A percentile compares a stretch with the other conserved stretches of the same genome.
Conservation (phyloP, 129 eudicot genomes). For the Lonicera japonica region DNA sequence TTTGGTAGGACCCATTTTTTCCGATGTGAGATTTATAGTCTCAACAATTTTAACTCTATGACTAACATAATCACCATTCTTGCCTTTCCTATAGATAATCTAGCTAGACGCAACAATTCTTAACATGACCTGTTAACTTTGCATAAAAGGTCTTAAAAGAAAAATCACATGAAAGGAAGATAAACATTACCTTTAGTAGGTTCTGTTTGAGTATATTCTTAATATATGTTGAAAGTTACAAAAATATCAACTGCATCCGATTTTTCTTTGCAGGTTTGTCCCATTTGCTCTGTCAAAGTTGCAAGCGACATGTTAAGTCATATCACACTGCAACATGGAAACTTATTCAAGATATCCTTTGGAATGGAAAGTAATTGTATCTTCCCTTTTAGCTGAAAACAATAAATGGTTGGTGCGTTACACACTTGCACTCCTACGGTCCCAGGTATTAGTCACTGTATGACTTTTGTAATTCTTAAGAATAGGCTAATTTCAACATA, state of each 20-base stretch:
- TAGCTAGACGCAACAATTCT: too few species aligned
- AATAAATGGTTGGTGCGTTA: not conserved
- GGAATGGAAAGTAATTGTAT: slow-evolving; percentile 2
- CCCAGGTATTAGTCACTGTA: too few species aligned
- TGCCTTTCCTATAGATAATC: too few species aligned
- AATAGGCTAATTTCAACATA: too few species aligned
- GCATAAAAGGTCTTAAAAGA: not conserved
- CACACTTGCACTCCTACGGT: not conserved
- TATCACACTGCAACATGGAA: slow-evolving; percentile 77
- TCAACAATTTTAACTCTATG: too few species aligned
- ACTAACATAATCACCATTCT: too few species aligned
- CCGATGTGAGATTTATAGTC: too few species aligned
- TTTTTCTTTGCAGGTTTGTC: slow-evolving; percentile 59
- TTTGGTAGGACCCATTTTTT: too few species aligned
- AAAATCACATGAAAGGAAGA: not conserved
- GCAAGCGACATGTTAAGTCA: slow-evolving; percentile 76
- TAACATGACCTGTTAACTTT: too few species aligned
- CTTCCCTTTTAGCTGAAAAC: not conserved
- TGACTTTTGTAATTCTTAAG: too few species aligned
- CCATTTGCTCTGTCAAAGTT: slow-evolving; percentile 72
- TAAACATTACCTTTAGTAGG: not conserved
- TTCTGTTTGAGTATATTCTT: not conserved
- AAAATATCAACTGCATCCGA: not conserved
- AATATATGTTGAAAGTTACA: slow-evolving; percentile 12
- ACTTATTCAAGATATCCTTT: slow-evolving; percentile 83